phyloP scores from a whole-genome alignment of 129 eudicot genomes.

The Tagetes patula region DNA sequence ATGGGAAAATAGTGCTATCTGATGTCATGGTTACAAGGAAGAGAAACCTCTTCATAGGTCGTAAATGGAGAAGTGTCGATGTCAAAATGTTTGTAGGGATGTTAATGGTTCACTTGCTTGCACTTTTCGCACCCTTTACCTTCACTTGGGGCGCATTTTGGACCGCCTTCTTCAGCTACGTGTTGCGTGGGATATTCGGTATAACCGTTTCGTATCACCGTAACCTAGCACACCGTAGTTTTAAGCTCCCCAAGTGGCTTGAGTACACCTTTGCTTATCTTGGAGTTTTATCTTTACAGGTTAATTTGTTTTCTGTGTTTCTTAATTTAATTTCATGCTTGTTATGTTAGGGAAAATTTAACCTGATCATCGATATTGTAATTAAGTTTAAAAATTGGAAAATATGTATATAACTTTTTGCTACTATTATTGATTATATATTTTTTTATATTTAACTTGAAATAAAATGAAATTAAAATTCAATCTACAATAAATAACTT shows the following conservation, averaged over 20 bases:
- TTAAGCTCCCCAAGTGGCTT: conserved; percentile 36
- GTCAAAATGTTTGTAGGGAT: not conserved
- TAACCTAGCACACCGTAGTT: conserved; percentile 29
- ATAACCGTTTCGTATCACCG: conserved; percentile 24
- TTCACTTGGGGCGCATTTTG: conserved; percentile 36
- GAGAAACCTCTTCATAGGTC: conserved; percentile 23
- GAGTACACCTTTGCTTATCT: conserved; percentile 37
- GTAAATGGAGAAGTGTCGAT: conserved; percentile 25
- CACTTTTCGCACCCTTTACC: conserved; percentile 30
- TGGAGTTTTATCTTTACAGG: conserved; percentile 27
- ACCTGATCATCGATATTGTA: too few species aligned
- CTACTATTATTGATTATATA: too few species aligned
- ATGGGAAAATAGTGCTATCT: conserved; percentile 3
- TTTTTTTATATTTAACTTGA: too few species aligned
- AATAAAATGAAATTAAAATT: too few species aligned
- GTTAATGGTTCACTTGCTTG: conserved; percentile 15
- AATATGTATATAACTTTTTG: too few species aligned
- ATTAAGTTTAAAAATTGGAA: too few species aligned
- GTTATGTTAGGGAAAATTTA: too few species aligned
- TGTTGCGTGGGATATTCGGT: not conserved
- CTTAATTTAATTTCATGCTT: not conserved
- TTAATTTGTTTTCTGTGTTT: not conserved
- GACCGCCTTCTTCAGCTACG: not conserved
- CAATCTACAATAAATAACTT: too few species aligned
- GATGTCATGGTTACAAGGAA: conserved; percentile 24